A percentile compares a stretch with the other conserved stretches of the same genome.
These are phyloP conservation scores for Cercospora sesami DNA, from an alignment of 2,329 filamentous ascomycete species.

Conservation along the genomic window DNA sequence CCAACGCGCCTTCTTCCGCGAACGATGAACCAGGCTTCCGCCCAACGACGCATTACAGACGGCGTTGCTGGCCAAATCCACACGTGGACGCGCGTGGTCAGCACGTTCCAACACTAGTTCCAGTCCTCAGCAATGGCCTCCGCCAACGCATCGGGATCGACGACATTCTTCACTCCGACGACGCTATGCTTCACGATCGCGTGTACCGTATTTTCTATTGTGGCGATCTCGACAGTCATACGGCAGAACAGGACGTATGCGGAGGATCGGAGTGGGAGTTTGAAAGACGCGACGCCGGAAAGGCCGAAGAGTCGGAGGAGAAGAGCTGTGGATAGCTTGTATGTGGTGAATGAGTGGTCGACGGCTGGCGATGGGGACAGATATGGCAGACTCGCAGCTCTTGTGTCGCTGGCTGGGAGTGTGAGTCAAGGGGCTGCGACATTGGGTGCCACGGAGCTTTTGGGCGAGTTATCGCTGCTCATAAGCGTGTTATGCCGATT, in stretches of 20 bases:
- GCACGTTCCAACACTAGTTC: background rate
- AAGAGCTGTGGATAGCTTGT: conserved; percentile 19
- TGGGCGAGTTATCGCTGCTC: conserved; percentile 26
- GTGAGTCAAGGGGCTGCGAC: background rate
- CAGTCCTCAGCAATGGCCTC: background rate
- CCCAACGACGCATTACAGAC: background rate
- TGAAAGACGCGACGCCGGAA: background rate
- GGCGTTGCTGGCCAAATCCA: background rate
- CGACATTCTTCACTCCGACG: conserved; percentile 27
- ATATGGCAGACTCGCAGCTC: background rate
- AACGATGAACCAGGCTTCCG: background rate
- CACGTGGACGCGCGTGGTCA: background rate
- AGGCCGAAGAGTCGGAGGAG: conserved; percentile 6
- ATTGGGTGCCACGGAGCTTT: conserved; percentile 4
- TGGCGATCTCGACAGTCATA: conserved; percentile 30
- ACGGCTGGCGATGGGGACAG: background rate
- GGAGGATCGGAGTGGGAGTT: background rate
- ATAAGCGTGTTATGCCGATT: conserved; percentile 27
- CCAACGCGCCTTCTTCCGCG: background rate
- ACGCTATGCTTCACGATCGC: conserved; percentile 31
- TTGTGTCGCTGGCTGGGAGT: conserved; percentile 7
- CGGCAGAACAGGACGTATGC: conserved; percentile 10
- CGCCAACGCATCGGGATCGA: conserved; percentile 1
- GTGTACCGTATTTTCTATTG: conserved; percentile 31
- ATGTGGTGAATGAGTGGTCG: background rate